Percentiles rank a stretch among this genome's conserved stretches.
phyloP scores from a whole-genome alignment of 2,329 filamentous ascomycete species.

The Rasamsonia emersonii region DNA sequence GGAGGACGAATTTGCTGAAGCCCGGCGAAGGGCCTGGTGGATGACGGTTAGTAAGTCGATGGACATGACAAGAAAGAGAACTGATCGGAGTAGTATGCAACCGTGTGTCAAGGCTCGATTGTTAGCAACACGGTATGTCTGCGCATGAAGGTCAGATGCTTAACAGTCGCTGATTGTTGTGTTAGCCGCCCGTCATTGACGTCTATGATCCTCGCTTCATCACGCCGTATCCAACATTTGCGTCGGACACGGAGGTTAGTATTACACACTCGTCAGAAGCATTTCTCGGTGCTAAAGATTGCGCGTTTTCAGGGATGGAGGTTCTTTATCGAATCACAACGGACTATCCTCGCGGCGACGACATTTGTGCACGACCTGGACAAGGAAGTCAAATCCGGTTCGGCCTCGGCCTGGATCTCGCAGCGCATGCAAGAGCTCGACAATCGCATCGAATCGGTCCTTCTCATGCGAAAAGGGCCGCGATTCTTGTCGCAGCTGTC shows the following conservation, averaged over 20 bases:
- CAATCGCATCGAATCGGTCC: constrained; percentile 11
- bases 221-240: constrained; percentile 13
- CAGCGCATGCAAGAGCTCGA: constrained; percentile 15
- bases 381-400: constrained; percentile 6
- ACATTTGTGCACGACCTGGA: constrained; percentile 16
- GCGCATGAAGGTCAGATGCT: too few species aligned
- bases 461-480: too few species aligned
- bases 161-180: too few species aligned
- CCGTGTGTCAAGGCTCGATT: too few species aligned
- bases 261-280: background rate
- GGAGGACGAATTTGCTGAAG: constrained; percentile 15
- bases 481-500: too few species aligned
- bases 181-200: too few species aligned
- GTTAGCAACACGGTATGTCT: too few species aligned
- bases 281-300: background rate
- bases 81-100: too few species aligned
- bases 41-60: too few species aligned
- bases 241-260: constrained; percentile 1
- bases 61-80: too few species aligned
- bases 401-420: constrained; percentile 10
- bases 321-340: constrained; percentile 17
- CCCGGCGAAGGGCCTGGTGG: constrained; percentile 17
- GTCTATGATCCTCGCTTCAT: too few species aligned
- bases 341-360: constrained; percentile 15
- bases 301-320: constrained; percentile 13